Conservation (phyloP, 352 stramenopile genomes). For the Discostella stelligera region DNA sequence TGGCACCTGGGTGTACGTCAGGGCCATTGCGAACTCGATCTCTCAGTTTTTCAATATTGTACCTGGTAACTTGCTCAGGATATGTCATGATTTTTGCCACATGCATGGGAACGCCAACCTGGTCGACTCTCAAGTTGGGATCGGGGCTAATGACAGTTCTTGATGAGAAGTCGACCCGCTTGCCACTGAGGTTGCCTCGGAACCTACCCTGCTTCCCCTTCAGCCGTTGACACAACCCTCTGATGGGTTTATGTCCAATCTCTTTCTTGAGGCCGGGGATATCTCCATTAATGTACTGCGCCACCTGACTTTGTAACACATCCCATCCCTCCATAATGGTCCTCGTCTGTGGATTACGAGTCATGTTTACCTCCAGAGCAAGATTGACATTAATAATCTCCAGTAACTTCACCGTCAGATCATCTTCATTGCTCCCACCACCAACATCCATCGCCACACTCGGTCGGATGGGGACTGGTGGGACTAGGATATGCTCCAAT, state of each 20-base stretch:
- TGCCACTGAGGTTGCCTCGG: constrained; percentile 97
- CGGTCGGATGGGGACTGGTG: constrained; percentile 97
- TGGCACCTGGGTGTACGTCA: constrained; percentile 95
- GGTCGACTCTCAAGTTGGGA: constrained; percentile 94
- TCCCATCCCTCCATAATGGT: constrained; percentile 99
- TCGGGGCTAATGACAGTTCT: constrained; percentile 99
- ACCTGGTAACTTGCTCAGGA: constrained; percentile 91
- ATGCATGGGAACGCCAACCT: constrained; percentile 91
- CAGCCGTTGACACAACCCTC: constrained; percentile 95
- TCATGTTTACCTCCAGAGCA: constrained; percentile 90
- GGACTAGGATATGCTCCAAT: constrained; percentile 95
- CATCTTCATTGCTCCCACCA: constrained; percentile 95
- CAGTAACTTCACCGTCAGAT: constrained; percentile 98
- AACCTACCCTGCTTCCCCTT: constrained; percentile 95
- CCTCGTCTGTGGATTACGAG: constrained; percentile 93
- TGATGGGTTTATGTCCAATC: constrained; percentile 93
- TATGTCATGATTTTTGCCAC: constrained; percentile 99
- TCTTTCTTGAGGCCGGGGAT: constrained; percentile 94
- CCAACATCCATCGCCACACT: constrained; percentile 96
- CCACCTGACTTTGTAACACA: constrained; percentile 94
- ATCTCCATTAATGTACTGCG: constrained; percentile 98
- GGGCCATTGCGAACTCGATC: constrained; percentile 94
- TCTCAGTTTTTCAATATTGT: constrained; percentile 97
- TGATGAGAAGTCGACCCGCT: constrained; percentile 99
- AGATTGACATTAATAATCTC: constrained; percentile 99